phyloP scores from a whole-genome alignment of 2,329 filamentous ascomycete genomes.

The Lanzia echinophila region DNA sequence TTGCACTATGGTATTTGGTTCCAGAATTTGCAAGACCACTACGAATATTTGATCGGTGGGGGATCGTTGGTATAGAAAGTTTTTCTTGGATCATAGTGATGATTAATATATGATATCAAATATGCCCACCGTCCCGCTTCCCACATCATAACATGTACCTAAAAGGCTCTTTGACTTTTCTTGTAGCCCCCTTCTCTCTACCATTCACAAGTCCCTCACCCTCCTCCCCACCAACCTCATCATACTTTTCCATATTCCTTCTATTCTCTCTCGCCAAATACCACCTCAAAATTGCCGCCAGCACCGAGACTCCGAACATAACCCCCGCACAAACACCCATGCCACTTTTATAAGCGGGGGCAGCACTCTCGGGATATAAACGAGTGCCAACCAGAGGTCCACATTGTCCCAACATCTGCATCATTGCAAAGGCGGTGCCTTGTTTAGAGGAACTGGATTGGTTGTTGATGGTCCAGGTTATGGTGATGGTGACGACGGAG shows the following conservation, averaged over 20 bases:
- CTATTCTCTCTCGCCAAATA: conserved; percentile 25
- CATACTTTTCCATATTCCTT: conserved; percentile 23
- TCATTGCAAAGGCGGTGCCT: conserved; percentile 69
- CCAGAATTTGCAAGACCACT: too few species aligned
- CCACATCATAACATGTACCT: conserved; percentile 18
- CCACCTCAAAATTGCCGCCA: conserved; percentile 37
- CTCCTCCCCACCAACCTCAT: conserved; percentile 27
- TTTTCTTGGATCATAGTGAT: too few species aligned
- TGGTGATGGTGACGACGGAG: conserved; percentile 73
- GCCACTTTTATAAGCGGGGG: conserved; percentile 41
- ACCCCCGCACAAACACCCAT: conserved; percentile 44
- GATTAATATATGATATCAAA: too few species aligned
- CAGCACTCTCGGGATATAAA: conserved; percentile 45
- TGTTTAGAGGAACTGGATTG: conserved; percentile 62
- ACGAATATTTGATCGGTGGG: too few species aligned
- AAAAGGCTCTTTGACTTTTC: conserved; percentile 15
- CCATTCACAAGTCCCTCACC: not conserved
- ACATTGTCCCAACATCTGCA: conserved; percentile 62
- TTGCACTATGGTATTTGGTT: too few species aligned
- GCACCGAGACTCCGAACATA: conserved; percentile 40
- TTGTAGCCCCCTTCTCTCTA: not conserved
- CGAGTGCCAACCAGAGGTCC: conserved; percentile 42
- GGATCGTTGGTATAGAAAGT: too few species aligned
- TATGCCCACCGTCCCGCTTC: not conserved
- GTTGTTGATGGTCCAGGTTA: conserved; percentile 88